These are phyloP conservation scores for Citrus maxima DNA, from an alignment of 345 rosid species.

Conservation along the genomic window DNA sequence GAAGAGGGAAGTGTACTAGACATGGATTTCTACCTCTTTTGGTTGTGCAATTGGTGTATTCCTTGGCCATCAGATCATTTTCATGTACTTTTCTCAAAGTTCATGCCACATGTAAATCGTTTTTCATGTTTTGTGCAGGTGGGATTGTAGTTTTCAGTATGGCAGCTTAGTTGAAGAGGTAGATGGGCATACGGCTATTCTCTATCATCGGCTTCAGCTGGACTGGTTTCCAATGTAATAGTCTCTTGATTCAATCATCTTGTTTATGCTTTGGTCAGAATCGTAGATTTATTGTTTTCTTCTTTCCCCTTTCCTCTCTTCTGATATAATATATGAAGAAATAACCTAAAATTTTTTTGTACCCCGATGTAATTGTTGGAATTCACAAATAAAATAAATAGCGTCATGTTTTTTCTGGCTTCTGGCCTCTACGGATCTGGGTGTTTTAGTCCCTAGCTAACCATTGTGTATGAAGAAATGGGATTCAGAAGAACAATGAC, in stretches of 20 bases:
- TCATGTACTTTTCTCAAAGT: neutral
- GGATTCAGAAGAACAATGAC: neutral
- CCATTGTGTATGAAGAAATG: neutral
- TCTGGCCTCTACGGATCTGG: neutral
- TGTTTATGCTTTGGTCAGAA: slow-evolving; percentile 9
- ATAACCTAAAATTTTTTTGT: neutral
- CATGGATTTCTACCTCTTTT: neutral
- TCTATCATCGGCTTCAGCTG: slow-evolving; percentile 92
- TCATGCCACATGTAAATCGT: neutral
- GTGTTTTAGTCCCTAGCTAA: neutral
- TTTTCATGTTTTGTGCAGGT: slow-evolving; percentile 52
- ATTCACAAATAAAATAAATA: neutral
- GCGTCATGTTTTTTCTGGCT: neutral
- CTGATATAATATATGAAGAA: neutral
- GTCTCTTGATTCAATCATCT: slow-evolving; percentile 12
- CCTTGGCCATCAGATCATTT: neutral
- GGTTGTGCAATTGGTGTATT: neutral
- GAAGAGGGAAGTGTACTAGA: neutral
- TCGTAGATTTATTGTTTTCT: neutral
- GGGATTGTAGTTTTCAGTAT: slow-evolving; percentile 96
- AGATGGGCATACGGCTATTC: slow-evolving; percentile 98
- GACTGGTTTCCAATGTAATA: slow-evolving; percentile 94
- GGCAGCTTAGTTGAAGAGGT: slow-evolving; percentile 99
- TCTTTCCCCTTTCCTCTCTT: neutral
- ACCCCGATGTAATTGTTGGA: neutral